phyloP scores from a whole-genome alignment of 805 yeast genomes.

The Maudiozyma saulgeensis region DNA sequence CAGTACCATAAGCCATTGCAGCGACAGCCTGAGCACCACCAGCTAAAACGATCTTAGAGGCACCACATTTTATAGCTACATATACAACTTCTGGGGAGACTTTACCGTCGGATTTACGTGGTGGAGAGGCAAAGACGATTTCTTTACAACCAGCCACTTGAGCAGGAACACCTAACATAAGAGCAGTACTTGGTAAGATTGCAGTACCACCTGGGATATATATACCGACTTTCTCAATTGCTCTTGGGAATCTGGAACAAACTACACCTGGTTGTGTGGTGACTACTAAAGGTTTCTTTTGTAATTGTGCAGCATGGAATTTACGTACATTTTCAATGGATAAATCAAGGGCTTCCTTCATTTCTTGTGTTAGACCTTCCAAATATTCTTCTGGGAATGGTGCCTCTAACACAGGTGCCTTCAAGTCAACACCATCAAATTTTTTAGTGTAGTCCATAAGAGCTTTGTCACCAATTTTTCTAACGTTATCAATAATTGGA shows the following conservation, averaged over 20 bases:
- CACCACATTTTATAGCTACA: slow-evolving; percentile 94
- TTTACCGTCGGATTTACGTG: slow-evolving; percentile 75
- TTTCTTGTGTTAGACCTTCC: slow-evolving; percentile 58
- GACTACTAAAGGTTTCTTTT: slow-evolving; percentile 60
- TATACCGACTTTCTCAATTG: slow-evolving; percentile 89
- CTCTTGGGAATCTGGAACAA: slow-evolving; percentile 91
- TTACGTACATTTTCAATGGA: slow-evolving; percentile 80
- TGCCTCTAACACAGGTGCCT: slow-evolving; percentile 68
- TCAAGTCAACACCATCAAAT: slow-evolving; percentile 75
- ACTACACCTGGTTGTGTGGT: slow-evolving; percentile 92
- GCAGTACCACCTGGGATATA: slow-evolving; percentile 99
- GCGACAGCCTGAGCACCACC: slow-evolving; percentile 99
- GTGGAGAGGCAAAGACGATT: slow-evolving; percentile 90
- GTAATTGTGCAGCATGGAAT: slow-evolving; percentile 91
- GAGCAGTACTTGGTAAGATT: slow-evolving; percentile 91
- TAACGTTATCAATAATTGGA: slow-evolving; percentile 79
- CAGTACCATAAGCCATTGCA: slow-evolving; percentile 98
- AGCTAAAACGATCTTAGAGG: slow-evolving; percentile 79
- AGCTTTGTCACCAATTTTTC: slow-evolving; percentile 73
- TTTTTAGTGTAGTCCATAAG: slow-evolving; percentile 81
- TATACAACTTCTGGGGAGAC: slow-evolving; percentile 95
- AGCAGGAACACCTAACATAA: slow-evolving; percentile 98
- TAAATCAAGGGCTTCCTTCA: slow-evolving; percentile 78
- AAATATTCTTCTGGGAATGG: slow-evolving; percentile 79
- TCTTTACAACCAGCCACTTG: slow-evolving; percentile 94